A percentile compares a stretch with the other conserved stretches of the same genome.
These are phyloP conservation scores for Podila epigama DNA, from an alignment of 192 early-diverging fungal species.

Conservation along the genomic window DNA sequence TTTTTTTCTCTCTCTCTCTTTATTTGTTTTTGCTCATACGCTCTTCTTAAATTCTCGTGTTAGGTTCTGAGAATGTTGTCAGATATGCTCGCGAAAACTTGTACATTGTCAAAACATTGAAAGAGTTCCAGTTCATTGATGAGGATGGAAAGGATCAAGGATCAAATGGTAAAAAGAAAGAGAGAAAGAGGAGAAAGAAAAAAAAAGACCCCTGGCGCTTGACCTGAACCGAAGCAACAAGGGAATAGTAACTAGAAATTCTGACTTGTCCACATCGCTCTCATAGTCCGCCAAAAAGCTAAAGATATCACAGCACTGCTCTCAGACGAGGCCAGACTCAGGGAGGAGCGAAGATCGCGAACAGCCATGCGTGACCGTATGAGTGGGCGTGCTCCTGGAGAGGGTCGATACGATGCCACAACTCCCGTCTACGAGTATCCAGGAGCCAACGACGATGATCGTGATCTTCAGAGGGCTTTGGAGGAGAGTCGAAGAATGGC, in stretches of 20 bases:
- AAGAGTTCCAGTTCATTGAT: slow-evolving; percentile 94
- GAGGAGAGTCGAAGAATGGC: slow-evolving; percentile 81
- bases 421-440: slow-evolving; percentile 38
- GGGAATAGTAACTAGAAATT: no score
- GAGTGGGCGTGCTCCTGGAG: slow-evolving; percentile 44
- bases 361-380: slow-evolving; percentile 66
- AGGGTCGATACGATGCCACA: slow-evolving; percentile 7
- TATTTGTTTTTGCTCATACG: neutral
- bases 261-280: neutral
- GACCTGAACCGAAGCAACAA: no score
- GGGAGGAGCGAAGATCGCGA: slow-evolving; percentile 73
- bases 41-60: neutral
- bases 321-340: slow-evolving; percentile 75
- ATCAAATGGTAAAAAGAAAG: slow-evolving; percentile 66
- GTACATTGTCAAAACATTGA: slow-evolving; percentile 91
- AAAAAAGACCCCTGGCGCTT: neutral
- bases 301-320: slow-evolving; percentile 87
- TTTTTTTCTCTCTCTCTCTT: neutral
- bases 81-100: slow-evolving; percentile 86
- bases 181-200: neutral
- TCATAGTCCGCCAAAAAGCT: slow-evolving; percentile 84
- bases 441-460: slow-evolving; percentile 71
- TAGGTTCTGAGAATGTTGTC: slow-evolving; percentile 86
- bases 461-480: slow-evolving; percentile 78
- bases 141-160: slow-evolving; percentile 93